Percentiles rank a stretch among this genome's conserved stretches.
These are phyloP conservation scores for Stephanodiscus triporus DNA, from an alignment of 108 stramenopile species.

Conservation along the genomic window DNA sequence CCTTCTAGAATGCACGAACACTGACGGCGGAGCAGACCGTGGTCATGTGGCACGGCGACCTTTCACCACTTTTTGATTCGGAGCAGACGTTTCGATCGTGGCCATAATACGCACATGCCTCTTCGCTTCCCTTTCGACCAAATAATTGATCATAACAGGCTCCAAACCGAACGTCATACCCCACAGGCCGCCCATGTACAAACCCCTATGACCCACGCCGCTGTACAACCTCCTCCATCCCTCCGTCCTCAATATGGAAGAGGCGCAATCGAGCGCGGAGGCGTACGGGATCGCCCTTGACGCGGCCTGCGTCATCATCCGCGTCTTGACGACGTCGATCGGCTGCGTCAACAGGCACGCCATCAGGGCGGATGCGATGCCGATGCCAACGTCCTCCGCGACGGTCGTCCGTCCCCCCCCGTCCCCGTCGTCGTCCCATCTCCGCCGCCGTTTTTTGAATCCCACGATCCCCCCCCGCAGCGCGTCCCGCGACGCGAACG, in stretches of 20 bases:
- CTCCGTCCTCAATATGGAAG: constrained; percentile 57
- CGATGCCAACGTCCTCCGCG: constrained; percentile 53
- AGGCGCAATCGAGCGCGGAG: constrained; percentile 63
- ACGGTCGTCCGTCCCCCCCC: constrained; percentile 13
- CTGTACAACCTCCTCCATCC: constrained; percentile 54
- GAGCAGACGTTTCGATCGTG: too few species aligned
- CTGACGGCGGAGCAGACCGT: too few species aligned
- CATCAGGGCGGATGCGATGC: constrained; percentile 58
- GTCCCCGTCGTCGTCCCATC: constrained; percentile 8
- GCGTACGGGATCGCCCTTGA: constrained; percentile 59
- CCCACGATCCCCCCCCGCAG: constrained; percentile 25
- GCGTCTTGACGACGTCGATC: constrained; percentile 71
- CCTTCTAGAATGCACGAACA: too few species aligned
- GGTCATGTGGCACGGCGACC: too few species aligned
- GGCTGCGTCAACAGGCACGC: constrained; percentile 61
- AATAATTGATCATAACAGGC: constrained; percentile 16
- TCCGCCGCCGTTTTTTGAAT: constrained; percentile 11
- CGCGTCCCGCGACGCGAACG: constrained; percentile 60
- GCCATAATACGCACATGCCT: too few species aligned
- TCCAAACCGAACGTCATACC: constrained; percentile 63
- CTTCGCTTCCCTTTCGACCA: background rate
- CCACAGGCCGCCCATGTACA: constrained; percentile 74
- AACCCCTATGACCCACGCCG: constrained; percentile 59
- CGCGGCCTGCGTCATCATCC: constrained; percentile 84
- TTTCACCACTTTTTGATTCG: too few species aligned